A percentile compares a stretch with the other conserved stretches of the same genome.
Evolutionary conservation across 106 monocot genomes (phyloP).

Genomic region (Phalaenopsis equestris): DNA sequence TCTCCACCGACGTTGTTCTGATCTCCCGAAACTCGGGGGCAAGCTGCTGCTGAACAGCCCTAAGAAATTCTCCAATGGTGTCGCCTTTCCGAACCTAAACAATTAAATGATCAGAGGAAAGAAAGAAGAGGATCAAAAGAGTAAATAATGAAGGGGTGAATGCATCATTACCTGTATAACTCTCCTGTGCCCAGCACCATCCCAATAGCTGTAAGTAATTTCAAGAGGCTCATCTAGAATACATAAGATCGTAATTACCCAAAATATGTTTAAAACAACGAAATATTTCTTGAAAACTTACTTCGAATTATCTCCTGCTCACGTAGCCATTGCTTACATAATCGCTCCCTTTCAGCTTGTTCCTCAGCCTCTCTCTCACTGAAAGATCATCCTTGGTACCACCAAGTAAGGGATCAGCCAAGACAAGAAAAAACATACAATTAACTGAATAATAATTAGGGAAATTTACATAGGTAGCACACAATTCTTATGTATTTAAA

Average conservation of each 20-base stretch:
- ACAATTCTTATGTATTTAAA: too few relatives aligned
- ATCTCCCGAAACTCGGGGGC: slow-evolving; percentile 93
- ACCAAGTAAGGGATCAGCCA: slow-evolving; percentile 32
- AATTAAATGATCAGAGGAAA: not conserved
- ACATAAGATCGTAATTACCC: slow-evolving; percentile 1
- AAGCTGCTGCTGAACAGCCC: slow-evolving; percentile 96
- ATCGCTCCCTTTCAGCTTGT: slow-evolving; percentile 85
- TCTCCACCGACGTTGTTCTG: slow-evolving; percentile 91
- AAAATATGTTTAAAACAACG: not conserved
- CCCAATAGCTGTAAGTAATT: slow-evolving; percentile 99
- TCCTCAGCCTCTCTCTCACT: slow-evolving; percentile 99
- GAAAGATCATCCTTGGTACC: slow-evolving; percentile 60
- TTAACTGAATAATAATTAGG: not conserved
- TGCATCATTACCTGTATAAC: slow-evolving; percentile 51
- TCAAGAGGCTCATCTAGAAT: slow-evolving; percentile 85
- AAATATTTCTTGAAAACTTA: slow-evolving; percentile 15
- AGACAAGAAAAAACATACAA: slow-evolving; percentile 12
- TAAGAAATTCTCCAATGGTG: slow-evolving; percentile 84
- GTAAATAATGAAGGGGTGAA: not conserved
- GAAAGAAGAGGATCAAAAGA: not conserved
- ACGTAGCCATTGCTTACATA: slow-evolving; percentile 76
- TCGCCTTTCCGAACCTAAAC: slow-evolving; percentile 91
- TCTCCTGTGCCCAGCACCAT: slow-evolving; percentile 95
- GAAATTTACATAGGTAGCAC: too few relatives aligned
- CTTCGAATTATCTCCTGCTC: slow-evolving; percentile 91